Evolutionary conservation across 2,329 filamentous ascomycete genomes (phyloP), one percentile per base, ranked within the genome.

Genomic region (Zymoseptoria tritici): DNA sequence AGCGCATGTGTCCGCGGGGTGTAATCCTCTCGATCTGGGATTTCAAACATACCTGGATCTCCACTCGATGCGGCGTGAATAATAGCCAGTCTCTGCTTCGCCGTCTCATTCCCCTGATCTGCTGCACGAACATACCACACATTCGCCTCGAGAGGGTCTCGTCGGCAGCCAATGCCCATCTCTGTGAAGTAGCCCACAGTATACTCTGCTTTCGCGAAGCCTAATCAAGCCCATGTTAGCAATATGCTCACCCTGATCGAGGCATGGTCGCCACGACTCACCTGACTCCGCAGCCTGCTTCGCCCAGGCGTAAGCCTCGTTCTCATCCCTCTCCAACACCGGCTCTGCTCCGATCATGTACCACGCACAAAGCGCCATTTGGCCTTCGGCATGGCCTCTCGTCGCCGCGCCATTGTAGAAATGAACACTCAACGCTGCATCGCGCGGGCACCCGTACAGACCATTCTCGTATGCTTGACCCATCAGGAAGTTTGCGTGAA

Each of bases 321-420:
- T 88, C 74, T 97, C 93, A 69, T 99, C 93, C 76, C 94, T 96
- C 62, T 96, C 92, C 21, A 99, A 78, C 13, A 97, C 85, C 0
- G 92, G 91, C 66, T 92, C 89, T 1, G 94, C 94, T 9, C 94
- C 94, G 49, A 97, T 89, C 82, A 97, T 89, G 74, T 97, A 99
- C 94, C 94, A 99, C 9, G 94, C 94, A 75, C 94, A 99, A 8
- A 99, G 80, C 4, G 93, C 93, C 92, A 99, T 96, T 91, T 97
- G 97, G 54, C 91, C 93, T 54, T 86, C 83, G 0, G 91, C 81
- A 70, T 97, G 89, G 1, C 90, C 91, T 52, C 83, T 81, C 70
- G 96, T 89, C 2, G 94, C 94, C 11, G 94, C 93, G 24, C 87
- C 88, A 1, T 93, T 99, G 77, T 99, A 99, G 72, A 97, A 99